Evolutionary conservation across 352 stramenopile species (phyloP).

Genomic region (Globisporangium parvum): DNA sequence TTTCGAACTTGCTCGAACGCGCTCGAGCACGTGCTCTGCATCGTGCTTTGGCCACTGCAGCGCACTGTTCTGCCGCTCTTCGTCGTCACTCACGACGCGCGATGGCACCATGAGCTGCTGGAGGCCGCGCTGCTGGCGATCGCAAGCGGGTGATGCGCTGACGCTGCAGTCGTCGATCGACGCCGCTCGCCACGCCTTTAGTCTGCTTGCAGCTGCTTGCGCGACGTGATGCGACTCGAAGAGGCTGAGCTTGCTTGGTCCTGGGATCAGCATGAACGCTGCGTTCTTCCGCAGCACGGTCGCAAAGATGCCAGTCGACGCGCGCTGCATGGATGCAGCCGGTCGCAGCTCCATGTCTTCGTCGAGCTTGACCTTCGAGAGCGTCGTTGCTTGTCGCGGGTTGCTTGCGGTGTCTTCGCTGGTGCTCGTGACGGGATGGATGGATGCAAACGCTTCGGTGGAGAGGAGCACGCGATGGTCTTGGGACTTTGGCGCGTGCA

Average conservation of each 20-base stretch:
- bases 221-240: not conserved
- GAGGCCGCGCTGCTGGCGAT: not conserved
- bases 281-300: conserved; percentile 10
- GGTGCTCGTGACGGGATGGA: too few species aligned
- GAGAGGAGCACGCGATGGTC: too few species aligned
- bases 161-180: not conserved
- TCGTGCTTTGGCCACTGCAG: not conserved
- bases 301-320: conserved; percentile 3
- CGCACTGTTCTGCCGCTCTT: not conserved
- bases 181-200: conserved; percentile 1
- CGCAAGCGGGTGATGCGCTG: not conserved
- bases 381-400: not conserved
- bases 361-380: conserved; percentile 4
- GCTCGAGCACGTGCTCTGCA: not conserved
- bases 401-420: not conserved
- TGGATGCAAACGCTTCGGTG: too few species aligned
- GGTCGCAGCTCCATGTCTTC: not conserved
- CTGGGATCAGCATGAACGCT: conserved; percentile 2
- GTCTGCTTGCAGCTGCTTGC: not conserved
- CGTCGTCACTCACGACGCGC: not conserved
- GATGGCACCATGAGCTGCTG: conserved; percentile 7
- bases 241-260: not conserved
- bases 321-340: not conserved
- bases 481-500: too few species aligned
- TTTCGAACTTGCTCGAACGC: not conserved